Evolutionary conservation across 2,329 filamentous ascomycete species (phyloP).

Genomic region (Paecilomyces formosus): DNA sequence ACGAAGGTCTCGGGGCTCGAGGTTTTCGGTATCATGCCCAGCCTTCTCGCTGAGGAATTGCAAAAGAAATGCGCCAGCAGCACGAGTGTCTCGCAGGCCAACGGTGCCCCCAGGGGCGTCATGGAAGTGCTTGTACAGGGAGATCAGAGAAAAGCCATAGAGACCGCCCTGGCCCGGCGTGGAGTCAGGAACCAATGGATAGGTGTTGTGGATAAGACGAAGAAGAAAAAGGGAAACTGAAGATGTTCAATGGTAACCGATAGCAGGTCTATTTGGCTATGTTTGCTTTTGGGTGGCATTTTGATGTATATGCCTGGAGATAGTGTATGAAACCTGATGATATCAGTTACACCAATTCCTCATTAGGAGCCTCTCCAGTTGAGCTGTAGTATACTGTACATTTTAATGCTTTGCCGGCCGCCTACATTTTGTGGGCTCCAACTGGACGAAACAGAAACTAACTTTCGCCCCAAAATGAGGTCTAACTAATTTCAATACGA

Average conservation of each 20-base stretch:
- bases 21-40: conserved; percentile 53
- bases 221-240: conserved; percentile 50
- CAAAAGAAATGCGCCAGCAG: conserved; percentile 62
- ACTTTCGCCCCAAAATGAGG: too few relatives aligned
- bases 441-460: too few relatives aligned
- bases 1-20: conserved; percentile 58
- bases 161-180: conserved; percentile 52
- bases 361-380: too few relatives aligned
- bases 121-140: conserved; percentile 64
- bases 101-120: conserved; percentile 55
- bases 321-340: neutral
- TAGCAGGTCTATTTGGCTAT: conserved; percentile 1
- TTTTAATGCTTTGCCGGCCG: too few relatives aligned
- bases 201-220: conserved; percentile 60
- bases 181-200: conserved; percentile 55
- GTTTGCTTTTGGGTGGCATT: neutral
- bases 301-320: neutral
- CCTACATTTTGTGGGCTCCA: too few relatives aligned
- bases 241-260: neutral
- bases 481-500: too few relatives aligned
- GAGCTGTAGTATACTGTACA: too few relatives aligned
- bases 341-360: neutral
- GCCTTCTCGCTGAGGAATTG: conserved; percentile 56
- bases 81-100: conserved; percentile 55
- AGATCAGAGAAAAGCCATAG: conserved; percentile 54